These are phyloP conservation scores for Gossypium schwendimanii DNA, from an alignment of 441 rosid species.

Conservation along the genomic window DNA sequence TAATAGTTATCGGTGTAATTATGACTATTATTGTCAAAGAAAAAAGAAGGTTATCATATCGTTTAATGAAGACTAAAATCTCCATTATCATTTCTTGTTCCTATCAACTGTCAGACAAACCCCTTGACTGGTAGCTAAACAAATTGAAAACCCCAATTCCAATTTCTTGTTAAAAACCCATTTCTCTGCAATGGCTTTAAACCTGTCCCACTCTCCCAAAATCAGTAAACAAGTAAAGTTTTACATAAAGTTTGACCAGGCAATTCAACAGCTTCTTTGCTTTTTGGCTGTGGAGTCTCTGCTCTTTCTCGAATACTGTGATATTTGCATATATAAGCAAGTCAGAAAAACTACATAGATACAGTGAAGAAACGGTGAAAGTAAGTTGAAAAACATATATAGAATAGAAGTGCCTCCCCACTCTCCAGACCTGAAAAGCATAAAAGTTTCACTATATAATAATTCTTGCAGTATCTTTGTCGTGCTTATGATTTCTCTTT, in stretches of 20 bases:
- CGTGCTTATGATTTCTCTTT: constrained; percentile 27
- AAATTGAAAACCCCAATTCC: not conserved
- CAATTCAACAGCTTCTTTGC: constrained; percentile 6
- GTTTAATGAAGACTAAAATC: constrained; percentile 23
- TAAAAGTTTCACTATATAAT: not conserved
- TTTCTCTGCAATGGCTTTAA: constrained; percentile 14
- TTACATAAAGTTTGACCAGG: constrained; percentile 28
- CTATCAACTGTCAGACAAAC: constrained; percentile 27
- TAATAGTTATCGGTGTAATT: constrained; percentile 15
- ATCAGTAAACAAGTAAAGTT: constrained; percentile 25
- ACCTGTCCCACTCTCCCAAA: constrained; percentile 24
- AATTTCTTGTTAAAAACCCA: constrained; percentile 12
- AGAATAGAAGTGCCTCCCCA: not conserved
- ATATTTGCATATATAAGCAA: constrained; percentile 7
- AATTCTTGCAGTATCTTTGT: constrained; percentile 37
- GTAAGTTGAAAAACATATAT: constrained; percentile 17
- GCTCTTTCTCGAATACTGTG: constrained; percentile 3
- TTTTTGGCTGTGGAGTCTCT: no score
- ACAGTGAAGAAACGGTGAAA: constrained; percentile 20
- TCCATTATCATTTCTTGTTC: constrained; percentile 23
- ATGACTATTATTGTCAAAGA: constrained; percentile 28
- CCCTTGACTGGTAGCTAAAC: constrained; percentile 21
- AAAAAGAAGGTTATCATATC: constrained; percentile 21
- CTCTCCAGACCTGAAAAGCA: not conserved
- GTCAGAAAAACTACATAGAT: not conserved